phyloP scores from a whole-genome alignment of 257 asterid species.

The Anisodus tanguticus region DNA sequence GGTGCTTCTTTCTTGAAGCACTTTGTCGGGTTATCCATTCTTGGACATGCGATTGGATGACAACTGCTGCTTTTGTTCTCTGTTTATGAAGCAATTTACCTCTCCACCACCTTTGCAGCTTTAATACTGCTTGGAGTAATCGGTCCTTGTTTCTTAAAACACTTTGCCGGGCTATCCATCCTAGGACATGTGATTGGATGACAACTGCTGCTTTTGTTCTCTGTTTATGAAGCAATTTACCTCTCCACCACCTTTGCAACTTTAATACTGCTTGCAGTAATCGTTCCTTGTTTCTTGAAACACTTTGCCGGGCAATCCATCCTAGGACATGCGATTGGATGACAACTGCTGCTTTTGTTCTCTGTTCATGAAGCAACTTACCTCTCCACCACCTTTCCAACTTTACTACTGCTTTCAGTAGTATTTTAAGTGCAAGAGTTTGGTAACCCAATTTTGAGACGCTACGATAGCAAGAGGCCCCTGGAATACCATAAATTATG shows the following conservation, averaged over 20 bases:
- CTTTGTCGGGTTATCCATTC: constrained; percentile 61
- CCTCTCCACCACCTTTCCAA: constrained; percentile 90
- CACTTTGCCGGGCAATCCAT: constrained; percentile 59
- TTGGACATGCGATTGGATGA: constrained; percentile 69
- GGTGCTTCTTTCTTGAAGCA: constrained; percentile 49
- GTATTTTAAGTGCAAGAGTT: constrained; percentile 53
- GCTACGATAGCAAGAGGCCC: constrained; percentile 48
- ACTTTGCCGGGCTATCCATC: constrained; percentile 60
- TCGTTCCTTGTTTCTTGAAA: constrained; percentile 44
- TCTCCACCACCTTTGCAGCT: constrained; percentile 91
- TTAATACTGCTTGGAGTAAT: constrained; percentile 34
- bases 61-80: constrained; percentile 53
- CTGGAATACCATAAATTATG: constrained; percentile 43
- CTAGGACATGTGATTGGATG: constrained; percentile 73
- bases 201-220: constrained; percentile 57
- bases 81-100: constrained; percentile 40
- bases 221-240: constrained; percentile 41
- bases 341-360: constrained; percentile 57
- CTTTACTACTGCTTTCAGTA: constrained; percentile 56
- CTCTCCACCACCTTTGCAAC: constrained; percentile 93
- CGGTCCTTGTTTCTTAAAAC: constrained; percentile 50
- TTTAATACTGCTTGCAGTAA: constrained; percentile 42
- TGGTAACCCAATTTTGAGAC: constrained; percentile 35
- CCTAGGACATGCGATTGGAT: constrained; percentile 75
- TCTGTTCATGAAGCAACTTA: constrained; percentile 41